Evolutionary conservation across 257 asterid genomes (phyloP).

Genomic region (Nicotiana benthamiana): DNA sequence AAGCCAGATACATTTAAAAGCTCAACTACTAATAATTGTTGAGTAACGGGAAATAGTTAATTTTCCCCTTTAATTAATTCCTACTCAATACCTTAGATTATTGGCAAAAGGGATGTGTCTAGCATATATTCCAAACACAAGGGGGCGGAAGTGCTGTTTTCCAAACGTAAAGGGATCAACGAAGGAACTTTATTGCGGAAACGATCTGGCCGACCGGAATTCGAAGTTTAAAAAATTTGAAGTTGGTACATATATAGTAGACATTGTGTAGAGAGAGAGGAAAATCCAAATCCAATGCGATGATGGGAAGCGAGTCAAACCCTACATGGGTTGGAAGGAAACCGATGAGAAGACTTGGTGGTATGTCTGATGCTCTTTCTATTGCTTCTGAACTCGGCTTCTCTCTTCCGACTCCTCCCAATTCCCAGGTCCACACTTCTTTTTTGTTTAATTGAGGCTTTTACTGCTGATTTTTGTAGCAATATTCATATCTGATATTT

Average conservation of each 20-base stretch:
- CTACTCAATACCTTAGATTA: no score
- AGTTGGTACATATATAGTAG: neutral
- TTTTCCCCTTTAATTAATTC: no score
- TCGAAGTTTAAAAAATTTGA: neutral
- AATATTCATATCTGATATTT: neutral
- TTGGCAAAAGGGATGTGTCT: no score
- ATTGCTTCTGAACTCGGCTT: conserved; percentile 88
- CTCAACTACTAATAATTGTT: no score
- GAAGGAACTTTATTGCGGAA: neutral
- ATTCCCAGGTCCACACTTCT: conserved; percentile 45
- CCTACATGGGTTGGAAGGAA: conserved; percentile 83
- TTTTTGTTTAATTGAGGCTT: neutral
- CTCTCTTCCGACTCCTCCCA: conserved; percentile 53
- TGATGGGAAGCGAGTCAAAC: conserved; percentile 48
- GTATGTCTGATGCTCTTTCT: conserved; percentile 92
- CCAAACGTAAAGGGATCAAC: neutral
- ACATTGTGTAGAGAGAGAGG: neutral
- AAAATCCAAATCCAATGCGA: neutral
- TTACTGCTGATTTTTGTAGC: neutral
- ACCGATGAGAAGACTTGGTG: conserved; percentile 78
- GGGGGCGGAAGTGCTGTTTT: neutral
- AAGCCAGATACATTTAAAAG: no score
- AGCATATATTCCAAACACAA: neutral
- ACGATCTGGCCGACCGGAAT: neutral
- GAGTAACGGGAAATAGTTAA: no score